Percentiles rank a stretch among this genome's conserved stretches.
Conservation (phyloP, 2,329 filamentous ascomycete genomes). For the Nemania bipapillata region DNA sequence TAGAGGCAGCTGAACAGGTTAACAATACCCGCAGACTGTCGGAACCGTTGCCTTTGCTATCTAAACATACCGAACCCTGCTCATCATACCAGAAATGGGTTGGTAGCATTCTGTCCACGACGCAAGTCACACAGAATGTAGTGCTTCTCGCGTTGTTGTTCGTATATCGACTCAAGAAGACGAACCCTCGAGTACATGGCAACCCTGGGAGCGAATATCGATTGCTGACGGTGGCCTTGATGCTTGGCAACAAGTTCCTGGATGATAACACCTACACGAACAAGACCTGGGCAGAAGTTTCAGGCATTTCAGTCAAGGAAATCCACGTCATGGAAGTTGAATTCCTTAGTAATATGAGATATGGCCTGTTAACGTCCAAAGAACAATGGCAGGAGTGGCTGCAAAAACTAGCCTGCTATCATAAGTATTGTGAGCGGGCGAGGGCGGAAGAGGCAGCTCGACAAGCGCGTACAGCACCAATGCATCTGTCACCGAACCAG, state of each 20-base stretch:
- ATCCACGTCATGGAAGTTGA: slow-evolving; percentile 99
- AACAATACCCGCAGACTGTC: slow-evolving; percentile 53
- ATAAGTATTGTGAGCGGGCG: slow-evolving; percentile 81
- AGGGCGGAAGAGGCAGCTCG: slow-evolving; percentile 55
- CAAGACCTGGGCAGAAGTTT: slow-evolving; percentile 99
- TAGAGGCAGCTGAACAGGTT: slow-evolving; percentile 77
- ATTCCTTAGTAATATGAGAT: slow-evolving; percentile 97
- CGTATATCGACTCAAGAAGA: slow-evolving; percentile 90
- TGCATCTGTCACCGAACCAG: slow-evolving; percentile 56
- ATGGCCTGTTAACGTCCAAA: slow-evolving; percentile 87
- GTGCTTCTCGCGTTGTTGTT: slow-evolving; percentile 90
- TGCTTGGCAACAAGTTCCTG: slow-evolving; percentile 98
- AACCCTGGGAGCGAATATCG: slow-evolving; percentile 94
- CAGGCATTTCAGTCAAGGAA: slow-evolving; percentile 89
- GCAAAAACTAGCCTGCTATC: slow-evolving; percentile 81
- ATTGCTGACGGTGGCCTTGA: slow-evolving; percentile 90
- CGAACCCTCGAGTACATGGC: slow-evolving; percentile 88
- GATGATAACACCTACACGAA: slow-evolving; percentile 99
- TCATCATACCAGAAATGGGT: slow-evolving; percentile 94
- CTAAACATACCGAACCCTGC: slow-evolving; percentile 77
- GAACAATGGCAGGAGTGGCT: slow-evolving; percentile 91
- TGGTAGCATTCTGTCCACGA: slow-evolving; percentile 86
- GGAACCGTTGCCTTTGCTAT: slow-evolving; percentile 63
- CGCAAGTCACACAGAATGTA: slow-evolving; percentile 95
- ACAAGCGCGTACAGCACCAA: slow-evolving; percentile 47